These are phyloP conservation scores for Onygenales sp. DNA, from an alignment of 2,329 filamentous ascomycete species.

Conservation along the genomic window DNA sequence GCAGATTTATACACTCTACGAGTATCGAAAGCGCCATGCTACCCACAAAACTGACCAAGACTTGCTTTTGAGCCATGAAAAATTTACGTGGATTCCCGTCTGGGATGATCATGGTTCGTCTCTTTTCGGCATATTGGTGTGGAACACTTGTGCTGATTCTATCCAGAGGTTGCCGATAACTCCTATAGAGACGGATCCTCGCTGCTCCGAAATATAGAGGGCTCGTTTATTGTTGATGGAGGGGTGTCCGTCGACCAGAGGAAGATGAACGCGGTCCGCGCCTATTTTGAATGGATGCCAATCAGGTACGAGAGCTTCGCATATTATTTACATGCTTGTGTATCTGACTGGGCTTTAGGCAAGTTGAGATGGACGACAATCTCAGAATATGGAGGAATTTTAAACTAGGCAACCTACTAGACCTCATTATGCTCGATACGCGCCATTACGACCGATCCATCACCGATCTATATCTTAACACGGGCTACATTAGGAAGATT, in stretches of 20 bases:
- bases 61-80: conserved; percentile 15
- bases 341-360: conserved; percentile 15
- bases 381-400: conserved; percentile 60
- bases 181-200: conserved; percentile 55
- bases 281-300: conserved; percentile 59
- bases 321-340: not conserved
- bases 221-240: conserved; percentile 51
- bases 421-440: conserved; percentile 60
- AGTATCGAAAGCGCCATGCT: conserved; percentile 41
- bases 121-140: not conserved
- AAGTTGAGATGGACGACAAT: conserved; percentile 59
- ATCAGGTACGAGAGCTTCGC: conserved; percentile 30
- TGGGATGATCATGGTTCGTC: conserved; percentile 51
- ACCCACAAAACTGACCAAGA: not conserved
- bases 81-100: conserved; percentile 53
- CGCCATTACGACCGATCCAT: conserved; percentile 59
- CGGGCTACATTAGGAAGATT: conserved; percentile 52
- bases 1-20: conserved; percentile 38
- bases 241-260: conserved; percentile 58
- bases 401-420: conserved; percentile 54
- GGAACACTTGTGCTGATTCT: not conserved
- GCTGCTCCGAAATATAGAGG: conserved; percentile 55
- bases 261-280: conserved; percentile 63
- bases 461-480: conserved; percentile 50
- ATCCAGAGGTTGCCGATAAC: conserved; percentile 51